phyloP scores from a whole-genome alignment of 805 yeast genomes.

The Wickerhamiella parazyma region DNA sequence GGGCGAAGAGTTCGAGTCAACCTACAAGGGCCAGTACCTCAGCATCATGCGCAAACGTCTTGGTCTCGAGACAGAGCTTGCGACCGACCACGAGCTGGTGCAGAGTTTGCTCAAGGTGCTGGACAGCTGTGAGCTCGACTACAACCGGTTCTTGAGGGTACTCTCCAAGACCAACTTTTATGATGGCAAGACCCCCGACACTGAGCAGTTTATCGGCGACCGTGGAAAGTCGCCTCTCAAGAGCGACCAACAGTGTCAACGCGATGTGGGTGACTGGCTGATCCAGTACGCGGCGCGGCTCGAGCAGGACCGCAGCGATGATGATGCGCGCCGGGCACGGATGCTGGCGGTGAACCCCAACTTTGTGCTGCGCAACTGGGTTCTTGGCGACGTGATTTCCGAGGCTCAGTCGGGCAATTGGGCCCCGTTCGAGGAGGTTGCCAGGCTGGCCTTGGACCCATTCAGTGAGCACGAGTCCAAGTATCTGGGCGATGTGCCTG shows the following conservation, averaged over 20 bases:
- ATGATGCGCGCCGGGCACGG: conserved; percentile 28
- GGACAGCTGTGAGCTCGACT: conserved; percentile 53
- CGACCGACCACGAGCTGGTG: conserved; percentile 31
- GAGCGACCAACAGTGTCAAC: conserved; percentile 26
- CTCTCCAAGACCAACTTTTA: conserved; percentile 39
- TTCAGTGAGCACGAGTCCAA: conserved; percentile 59
- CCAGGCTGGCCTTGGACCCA: conserved; percentile 64
- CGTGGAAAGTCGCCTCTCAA: conserved; percentile 24
- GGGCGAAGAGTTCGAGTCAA: conserved; percentile 50
- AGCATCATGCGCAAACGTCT: conserved; percentile 48
- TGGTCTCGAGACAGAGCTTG: conserved; percentile 40
- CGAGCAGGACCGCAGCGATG: conserved; percentile 27
- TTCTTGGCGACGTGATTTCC: conserved; percentile 67
- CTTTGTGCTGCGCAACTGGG: conserved; percentile 76
- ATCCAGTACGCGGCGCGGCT: conserved; percentile 34
- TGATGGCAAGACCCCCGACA: conserved; percentile 20
- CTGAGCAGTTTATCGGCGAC: conserved; percentile 19
- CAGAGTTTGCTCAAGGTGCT: conserved; percentile 51
- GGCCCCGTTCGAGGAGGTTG: conserved; percentile 42
- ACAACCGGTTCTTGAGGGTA: conserved; percentile 59
- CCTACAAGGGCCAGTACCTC: conserved; percentile 46
- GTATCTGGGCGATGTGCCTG: conserved; percentile 36
- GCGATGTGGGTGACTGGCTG: conserved; percentile 43
- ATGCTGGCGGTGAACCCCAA: conserved; percentile 52
- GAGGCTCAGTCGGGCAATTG: conserved; percentile 40